These are phyloP conservation scores for Nyctanthes arbortristis DNA, from an alignment of 257 asterid genomes.

Conservation along the genomic window DNA sequence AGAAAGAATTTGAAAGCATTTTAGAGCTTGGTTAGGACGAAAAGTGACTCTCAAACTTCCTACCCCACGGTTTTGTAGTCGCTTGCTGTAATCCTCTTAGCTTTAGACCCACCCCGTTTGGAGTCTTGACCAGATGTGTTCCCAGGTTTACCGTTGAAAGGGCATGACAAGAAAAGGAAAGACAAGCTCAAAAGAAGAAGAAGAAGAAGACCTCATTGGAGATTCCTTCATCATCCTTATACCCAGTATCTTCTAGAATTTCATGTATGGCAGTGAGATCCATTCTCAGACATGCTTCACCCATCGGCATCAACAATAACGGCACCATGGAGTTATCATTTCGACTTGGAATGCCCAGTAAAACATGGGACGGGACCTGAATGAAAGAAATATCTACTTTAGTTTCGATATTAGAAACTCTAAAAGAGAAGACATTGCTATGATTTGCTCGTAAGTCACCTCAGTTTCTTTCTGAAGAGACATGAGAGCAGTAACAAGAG, in stretches of 20 bases:
- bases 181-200: too few relatives aligned
- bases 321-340: slow-evolving; percentile 34
- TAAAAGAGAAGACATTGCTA: too few relatives aligned
- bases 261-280: slow-evolving; percentile 90
- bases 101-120: background rate
- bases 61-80: background rate
- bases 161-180: too few relatives aligned
- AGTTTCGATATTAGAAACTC: background rate
- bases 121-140: too few relatives aligned
- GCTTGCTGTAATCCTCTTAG: background rate
- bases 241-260: slow-evolving; percentile 72
- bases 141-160: too few relatives aligned
- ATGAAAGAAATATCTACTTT: background rate
- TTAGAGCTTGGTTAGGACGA: too few relatives aligned
- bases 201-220: slow-evolving; percentile 87
- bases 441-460: slow-evolving; percentile 41
- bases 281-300: slow-evolving; percentile 94
- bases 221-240: slow-evolving; percentile 91
- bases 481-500: slow-evolving; percentile 60
- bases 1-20: slow-evolving; percentile 10
- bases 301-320: slow-evolving; percentile 65
- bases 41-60: background rate
- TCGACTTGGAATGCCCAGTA: slow-evolving; percentile 73
- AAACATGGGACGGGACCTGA: slow-evolving; percentile 81
- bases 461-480: slow-evolving; percentile 87